Evolutionary conservation across 805 yeast genomes (phyloP).

Genomic region (Blastobotrys terrestris): DNA sequence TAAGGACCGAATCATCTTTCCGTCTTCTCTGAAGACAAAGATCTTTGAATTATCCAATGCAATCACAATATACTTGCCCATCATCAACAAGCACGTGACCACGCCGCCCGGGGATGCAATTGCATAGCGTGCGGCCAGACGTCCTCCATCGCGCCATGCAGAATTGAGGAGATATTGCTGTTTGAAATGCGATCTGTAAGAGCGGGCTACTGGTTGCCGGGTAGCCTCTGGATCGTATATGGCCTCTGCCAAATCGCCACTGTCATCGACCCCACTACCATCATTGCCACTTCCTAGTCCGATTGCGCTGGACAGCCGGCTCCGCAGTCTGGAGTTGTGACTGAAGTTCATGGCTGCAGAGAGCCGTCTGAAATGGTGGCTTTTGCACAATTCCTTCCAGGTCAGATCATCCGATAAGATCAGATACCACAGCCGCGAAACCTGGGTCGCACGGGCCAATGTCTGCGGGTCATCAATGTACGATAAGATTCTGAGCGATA

Average conservation of each 20-base stretch:
- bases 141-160: constrained; percentile 38
- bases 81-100: constrained; percentile 35
- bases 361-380: constrained; percentile 32
- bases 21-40: constrained; percentile 36
- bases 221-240: constrained; percentile 30
- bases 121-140: constrained; percentile 35
- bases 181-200: constrained; percentile 35
- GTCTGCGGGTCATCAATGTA: constrained; percentile 79
- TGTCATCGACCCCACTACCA: constrained; percentile 6
- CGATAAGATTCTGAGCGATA: constrained; percentile 74
- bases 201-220: constrained; percentile 26
- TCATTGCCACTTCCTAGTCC: not conserved
- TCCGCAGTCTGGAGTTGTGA: constrained; percentile 1
- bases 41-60: constrained; percentile 40
- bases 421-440: constrained; percentile 68
- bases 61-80: constrained; percentile 33
- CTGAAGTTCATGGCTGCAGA: constrained; percentile 28
- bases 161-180: constrained; percentile 35
- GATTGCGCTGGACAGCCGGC: not conserved
- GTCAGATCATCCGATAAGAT: constrained; percentile 36
- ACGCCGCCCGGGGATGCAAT: constrained; percentile 33
- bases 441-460: constrained; percentile 88
- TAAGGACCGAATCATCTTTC: constrained; percentile 64
- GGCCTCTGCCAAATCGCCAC: constrained; percentile 24
- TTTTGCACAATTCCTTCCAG: constrained; percentile 37